Evolutionary conservation across 345 rosid species (phyloP).

Genomic region (Noccaea bulbosa): DNA sequence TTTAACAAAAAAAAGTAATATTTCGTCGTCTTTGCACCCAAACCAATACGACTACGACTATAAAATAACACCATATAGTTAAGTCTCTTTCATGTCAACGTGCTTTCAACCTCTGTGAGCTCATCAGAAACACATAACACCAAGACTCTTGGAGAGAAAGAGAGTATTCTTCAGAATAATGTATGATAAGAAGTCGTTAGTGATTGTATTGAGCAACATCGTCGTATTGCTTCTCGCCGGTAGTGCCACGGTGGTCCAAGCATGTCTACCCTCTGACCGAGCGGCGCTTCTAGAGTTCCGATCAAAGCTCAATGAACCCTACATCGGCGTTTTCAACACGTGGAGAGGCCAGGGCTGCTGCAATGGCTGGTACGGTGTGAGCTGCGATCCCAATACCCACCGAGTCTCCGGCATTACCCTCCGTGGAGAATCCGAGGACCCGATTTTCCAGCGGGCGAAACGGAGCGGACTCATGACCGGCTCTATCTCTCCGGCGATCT

Average conservation of each 20-base stretch:
- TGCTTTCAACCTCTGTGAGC: constrained; percentile 16
- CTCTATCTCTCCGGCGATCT: constrained; percentile 61
- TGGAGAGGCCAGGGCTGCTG: constrained; percentile 80
- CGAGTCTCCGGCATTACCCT: constrained; percentile 73
- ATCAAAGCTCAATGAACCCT: constrained; percentile 64
- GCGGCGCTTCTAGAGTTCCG: constrained; percentile 61
- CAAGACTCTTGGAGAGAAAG: constrained; percentile 8
- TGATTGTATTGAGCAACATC: constrained; percentile 3
- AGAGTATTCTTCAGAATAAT: neutral
- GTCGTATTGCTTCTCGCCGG: constrained; percentile 35
- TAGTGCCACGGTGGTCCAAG: constrained; percentile 39
- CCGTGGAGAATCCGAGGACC: constrained; percentile 89
- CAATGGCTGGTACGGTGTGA: constrained; percentile 73
- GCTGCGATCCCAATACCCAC: constrained; percentile 61
- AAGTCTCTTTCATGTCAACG: constrained; percentile 32
- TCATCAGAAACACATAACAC: constrained; percentile 21
- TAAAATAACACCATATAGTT: constrained; percentile 13
- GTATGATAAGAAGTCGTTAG: constrained; percentile 10
- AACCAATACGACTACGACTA: constrained; percentile 9
- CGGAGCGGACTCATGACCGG: constrained; percentile 81
- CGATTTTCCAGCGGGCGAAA: constrained; percentile 66
- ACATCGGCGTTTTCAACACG: constrained; percentile 71
- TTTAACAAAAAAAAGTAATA: constrained; percentile 12
- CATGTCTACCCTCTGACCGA: constrained; percentile 61
- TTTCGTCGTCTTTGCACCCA: constrained; percentile 21